Percentiles rank a stretch among this genome's conserved stretches.
Evolutionary conservation across 192 early-diverging fungal species (phyloP).

Genomic region (Dissophora ornata): DNA sequence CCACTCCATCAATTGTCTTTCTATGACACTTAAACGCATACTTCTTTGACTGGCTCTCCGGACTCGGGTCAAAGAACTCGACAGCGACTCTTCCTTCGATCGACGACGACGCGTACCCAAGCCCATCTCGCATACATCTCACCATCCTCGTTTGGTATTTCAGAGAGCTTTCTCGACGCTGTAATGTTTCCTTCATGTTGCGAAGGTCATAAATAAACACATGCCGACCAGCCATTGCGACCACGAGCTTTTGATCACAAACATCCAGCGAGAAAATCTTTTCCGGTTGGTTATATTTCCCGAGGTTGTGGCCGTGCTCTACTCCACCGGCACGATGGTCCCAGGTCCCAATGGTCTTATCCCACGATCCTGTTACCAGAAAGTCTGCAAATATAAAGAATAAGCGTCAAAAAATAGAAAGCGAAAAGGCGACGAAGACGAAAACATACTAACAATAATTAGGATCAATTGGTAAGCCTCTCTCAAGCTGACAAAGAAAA

Average conservation of each 20-base stretch:
- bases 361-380: constrained; percentile 93
- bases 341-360: constrained; percentile 84
- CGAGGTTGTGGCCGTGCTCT: constrained; percentile 19
- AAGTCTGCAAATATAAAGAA: constrained; percentile 56
- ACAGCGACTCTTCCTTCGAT: constrained; percentile 96
- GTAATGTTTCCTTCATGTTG: constrained; percentile 78
- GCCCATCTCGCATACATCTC: constrained; percentile 85
- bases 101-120: constrained; percentile 89
- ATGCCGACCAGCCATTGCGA: constrained; percentile 83
- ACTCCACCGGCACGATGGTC: constrained; percentile 69
- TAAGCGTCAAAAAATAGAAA: not conserved
- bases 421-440: too few species aligned
- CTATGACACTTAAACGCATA: constrained; percentile 99
- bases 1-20: constrained; percentile 76
- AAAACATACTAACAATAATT: too few species aligned
- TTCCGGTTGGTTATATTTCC: constrained; percentile 68
- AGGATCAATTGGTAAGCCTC: too few species aligned
- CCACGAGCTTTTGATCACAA: constrained; percentile 75
- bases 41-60: constrained; percentile 79
- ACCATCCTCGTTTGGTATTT: constrained; percentile 93
- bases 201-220: constrained; percentile 89
- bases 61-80: constrained; percentile 85
- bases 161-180: constrained; percentile 80
- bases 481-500: too few species aligned
- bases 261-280: constrained; percentile 91